Conservation (phyloP, 139 green algal species). For the Diplosphaera chodatii region DNA sequence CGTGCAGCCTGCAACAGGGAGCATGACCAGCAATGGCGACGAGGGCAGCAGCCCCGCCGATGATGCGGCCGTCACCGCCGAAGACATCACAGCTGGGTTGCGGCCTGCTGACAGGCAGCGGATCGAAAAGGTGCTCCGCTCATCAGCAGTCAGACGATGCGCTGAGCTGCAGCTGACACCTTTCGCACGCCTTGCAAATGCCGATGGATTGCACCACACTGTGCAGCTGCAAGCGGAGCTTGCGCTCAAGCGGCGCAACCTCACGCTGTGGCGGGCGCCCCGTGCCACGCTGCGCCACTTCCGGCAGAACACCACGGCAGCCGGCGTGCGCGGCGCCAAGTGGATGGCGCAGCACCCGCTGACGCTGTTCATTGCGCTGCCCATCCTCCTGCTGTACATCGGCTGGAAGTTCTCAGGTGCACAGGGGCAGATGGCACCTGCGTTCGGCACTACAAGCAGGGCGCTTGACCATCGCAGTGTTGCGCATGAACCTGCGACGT, state of each 20-base stretch:
- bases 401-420: conserved; percentile 23
- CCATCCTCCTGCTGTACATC: conserved; percentile 45
- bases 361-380: conserved; percentile 56
- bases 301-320: conserved; percentile 10
- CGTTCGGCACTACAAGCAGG: too few species aligned
- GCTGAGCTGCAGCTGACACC: too few species aligned
- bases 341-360: conserved; percentile 59
- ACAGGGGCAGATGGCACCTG: too few species aligned
- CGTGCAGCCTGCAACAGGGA: too few species aligned
- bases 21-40: too few species aligned
- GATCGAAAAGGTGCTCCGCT: not conserved
- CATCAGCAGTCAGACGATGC: too few species aligned
- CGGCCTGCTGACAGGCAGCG: not conserved
- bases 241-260: conserved; percentile 12
- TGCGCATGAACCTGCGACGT: not conserved
- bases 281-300: conserved; percentile 54
- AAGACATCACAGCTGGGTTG: not conserved
- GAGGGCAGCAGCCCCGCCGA: not conserved
- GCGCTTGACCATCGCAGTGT: too few species aligned
- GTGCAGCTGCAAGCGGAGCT: conserved; percentile 21
- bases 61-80: not conserved
- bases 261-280: conserved; percentile 51
- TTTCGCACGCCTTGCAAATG: too few species aligned
- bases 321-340: conserved; percentile 13
- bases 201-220: too few species aligned